A percentile compares a stretch with the other conserved stretches of the same genome.
These are phyloP conservation scores for Phialemonium atrogriseum DNA, from an alignment of 2,329 filamentous ascomycete species.

Conservation along the genomic window DNA sequence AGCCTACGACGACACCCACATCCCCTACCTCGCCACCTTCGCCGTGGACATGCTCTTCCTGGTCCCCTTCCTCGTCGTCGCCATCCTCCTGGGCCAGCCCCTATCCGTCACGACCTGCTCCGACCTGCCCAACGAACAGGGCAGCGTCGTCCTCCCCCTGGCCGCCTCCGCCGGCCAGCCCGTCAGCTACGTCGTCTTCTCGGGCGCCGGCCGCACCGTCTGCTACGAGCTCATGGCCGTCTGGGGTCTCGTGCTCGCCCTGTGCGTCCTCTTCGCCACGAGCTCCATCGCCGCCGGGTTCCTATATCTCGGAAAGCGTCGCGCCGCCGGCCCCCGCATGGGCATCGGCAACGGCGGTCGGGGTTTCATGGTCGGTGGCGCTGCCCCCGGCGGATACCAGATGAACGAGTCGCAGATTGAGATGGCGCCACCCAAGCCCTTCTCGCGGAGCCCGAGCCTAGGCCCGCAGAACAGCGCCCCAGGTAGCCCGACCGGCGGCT, in stretches of 20 bases:
- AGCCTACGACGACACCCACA: slow-evolving; percentile 47
- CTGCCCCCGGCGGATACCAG: background rate
- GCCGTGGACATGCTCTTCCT: slow-evolving; percentile 61
- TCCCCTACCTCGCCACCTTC: slow-evolving; percentile 67
- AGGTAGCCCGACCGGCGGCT: background rate
- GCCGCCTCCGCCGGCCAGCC: slow-evolving; percentile 31
- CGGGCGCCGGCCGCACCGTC: slow-evolving; percentile 47
- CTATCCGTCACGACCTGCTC: slow-evolving; percentile 71
- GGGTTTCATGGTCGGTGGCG: slow-evolving; percentile 1
- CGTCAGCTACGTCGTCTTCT: slow-evolving; percentile 37
- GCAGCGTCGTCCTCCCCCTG: slow-evolving; percentile 35
- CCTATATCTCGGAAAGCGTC: slow-evolving; percentile 52
- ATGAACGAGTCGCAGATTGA: slow-evolving; percentile 4
- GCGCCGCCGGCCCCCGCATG: background rate
- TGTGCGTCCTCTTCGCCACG: slow-evolving; percentile 64
- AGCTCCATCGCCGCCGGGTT: slow-evolving; percentile 49
- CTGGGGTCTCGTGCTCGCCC: slow-evolving; percentile 76
- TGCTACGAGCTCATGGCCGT: slow-evolving; percentile 82
- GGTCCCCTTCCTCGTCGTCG: slow-evolving; percentile 69
- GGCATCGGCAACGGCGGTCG: background rate
- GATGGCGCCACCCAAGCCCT: slow-evolving; percentile 3
- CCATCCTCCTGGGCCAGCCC: slow-evolving; percentile 70
- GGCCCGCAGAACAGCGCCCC: background rate
- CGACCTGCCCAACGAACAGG: slow-evolving; percentile 30
- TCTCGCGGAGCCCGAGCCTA: slow-evolving; percentile 1